Base-by-base conservation (phyloP, 768 basidiomycete species). In the Pleurotus salmoneostramineus region DNA sequence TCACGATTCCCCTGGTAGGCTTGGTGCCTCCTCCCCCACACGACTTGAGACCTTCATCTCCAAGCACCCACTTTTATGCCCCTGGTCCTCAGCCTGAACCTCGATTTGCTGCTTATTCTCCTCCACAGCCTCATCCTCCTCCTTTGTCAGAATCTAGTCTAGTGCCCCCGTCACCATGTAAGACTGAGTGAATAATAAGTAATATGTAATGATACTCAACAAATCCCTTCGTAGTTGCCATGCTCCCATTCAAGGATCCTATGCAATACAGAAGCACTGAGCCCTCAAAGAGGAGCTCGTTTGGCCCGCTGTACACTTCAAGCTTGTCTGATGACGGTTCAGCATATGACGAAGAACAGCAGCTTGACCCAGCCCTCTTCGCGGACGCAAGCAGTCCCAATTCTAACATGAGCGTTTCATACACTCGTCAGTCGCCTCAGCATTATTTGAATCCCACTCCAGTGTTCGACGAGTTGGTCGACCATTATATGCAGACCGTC, bases 401-500 rank as follows among this genome's bases (percentile, higher is more conserved):
- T 35, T 5, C 12, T 7, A 32, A 32, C 27, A 31, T 49, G 14
- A 14, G 40, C 27, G 36, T 55, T 4, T 55, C 52, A 7, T 55
- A 55, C 32, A 1, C 50, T 6, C 15, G 52, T 10, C 37, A 55
- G 21, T 40, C 12, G 7, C 52, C 52, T 8, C 36, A 55, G 15
- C 2, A 17, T 8, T 33, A 55, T 40, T 37, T 55, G 35, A 21
- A 40, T 31, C 52, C 52, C 6, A 43, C 21, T 27, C 52, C 50
- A 32, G 7, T 69, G n/a, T 50, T 69, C 50, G 66, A 73, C 57
- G 49, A 66, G 1, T 66, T 73, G 5, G 59, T 78, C 42, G 58
- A 65, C 8, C 64, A 84, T 56, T 91, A 92, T 67, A 77, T 88
- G 65, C 66, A 74, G 46, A 74, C 82, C 44, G 87, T 91, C 35